Conservation (phyloP, 495 filamentous ascomycete species). For the Lophiostoma macrostomum region DNA sequence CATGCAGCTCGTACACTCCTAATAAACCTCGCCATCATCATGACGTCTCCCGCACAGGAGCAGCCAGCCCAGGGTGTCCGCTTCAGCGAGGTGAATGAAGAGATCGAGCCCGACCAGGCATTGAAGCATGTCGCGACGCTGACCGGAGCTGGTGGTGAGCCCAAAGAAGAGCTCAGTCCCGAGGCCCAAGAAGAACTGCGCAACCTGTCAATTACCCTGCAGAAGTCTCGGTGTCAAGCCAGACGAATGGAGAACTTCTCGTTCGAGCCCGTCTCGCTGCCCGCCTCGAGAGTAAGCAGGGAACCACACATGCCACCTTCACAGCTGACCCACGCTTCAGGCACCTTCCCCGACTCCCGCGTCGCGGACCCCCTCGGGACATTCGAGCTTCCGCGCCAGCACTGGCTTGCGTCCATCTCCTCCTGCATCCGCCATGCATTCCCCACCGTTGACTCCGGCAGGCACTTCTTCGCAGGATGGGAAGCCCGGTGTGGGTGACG, state of each 20-base stretch:
- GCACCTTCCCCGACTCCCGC: conserved; percentile 51
- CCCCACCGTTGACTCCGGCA: conserved; percentile 85
- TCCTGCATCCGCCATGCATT: conserved; percentile 65
- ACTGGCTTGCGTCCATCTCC: conserved; percentile 48
- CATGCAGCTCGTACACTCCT: conserved; percentile 1
- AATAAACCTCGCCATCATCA: background rate
- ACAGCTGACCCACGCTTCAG: conserved; percentile 32
- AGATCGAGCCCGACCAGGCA: conserved; percentile 62
- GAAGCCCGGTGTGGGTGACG: conserved; percentile 3
- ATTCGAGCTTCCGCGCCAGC: conserved; percentile 36
- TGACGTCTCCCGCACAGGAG: conserved; percentile 14
- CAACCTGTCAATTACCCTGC: conserved; percentile 67
- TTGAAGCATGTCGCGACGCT: conserved; percentile 38
- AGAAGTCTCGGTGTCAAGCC: conserved; percentile 72
- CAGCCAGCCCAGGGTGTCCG: conserved; percentile 55
- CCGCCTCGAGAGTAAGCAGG: conserved; percentile 73
- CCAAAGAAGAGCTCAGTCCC: conserved; percentile 42
- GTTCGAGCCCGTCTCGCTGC: conserved; percentile 83
- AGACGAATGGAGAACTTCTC: conserved; percentile 78
- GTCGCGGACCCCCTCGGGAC: conserved; percentile 43
- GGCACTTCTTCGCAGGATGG: conserved; percentile 55
- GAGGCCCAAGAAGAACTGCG: conserved; percentile 64
- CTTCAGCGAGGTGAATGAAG: conserved; percentile 75
- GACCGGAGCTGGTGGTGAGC: conserved; percentile 39
- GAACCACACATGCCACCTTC: background rate